Evolutionary conservation across 441 rosid species (phyloP).

Genomic region (Aleurites moluccanus): DNA sequence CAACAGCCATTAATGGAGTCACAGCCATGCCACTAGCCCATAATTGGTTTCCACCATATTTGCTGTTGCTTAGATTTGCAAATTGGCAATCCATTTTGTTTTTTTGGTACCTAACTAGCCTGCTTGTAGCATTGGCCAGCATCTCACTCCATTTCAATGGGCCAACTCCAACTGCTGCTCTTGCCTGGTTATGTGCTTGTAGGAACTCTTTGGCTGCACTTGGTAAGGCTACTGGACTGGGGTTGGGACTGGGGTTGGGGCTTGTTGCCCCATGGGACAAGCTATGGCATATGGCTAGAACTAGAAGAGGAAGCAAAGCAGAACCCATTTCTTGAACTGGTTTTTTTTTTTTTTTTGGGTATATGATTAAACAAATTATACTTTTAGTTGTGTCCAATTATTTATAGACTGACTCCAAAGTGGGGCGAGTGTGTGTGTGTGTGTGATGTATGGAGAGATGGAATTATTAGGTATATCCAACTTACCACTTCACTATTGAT

Average conservation of each 20-base stretch:
- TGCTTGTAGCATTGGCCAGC: conserved; percentile 50
- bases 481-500: not conserved
- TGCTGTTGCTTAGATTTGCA: conserved; percentile 50
- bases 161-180: conserved; percentile 61
- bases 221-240: conserved; percentile 21
- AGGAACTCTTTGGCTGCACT: conserved; percentile 48
- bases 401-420: conserved; percentile 10
- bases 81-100: conserved; percentile 62
- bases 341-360: no score
- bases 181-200: conserved; percentile 69
- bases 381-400: not conserved
- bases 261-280: conserved; percentile 21
- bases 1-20: conserved; percentile 61
- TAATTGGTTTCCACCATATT: conserved; percentile 74
- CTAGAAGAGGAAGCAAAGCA: conserved; percentile 32
- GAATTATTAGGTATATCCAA: not conserved
- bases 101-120: conserved; percentile 59
- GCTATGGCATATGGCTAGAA: conserved; percentile 29
- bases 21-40: conserved; percentile 52
- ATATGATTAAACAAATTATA: not conserved
- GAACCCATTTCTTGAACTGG: conserved; percentile 25
- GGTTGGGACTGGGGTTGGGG: no score
- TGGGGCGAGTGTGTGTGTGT: no score
- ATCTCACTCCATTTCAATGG: conserved; percentile 64
- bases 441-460: no score